Conservation (phyloP, 352 stramenopile species). For the Globisporangium recalcitrans region DNA sequence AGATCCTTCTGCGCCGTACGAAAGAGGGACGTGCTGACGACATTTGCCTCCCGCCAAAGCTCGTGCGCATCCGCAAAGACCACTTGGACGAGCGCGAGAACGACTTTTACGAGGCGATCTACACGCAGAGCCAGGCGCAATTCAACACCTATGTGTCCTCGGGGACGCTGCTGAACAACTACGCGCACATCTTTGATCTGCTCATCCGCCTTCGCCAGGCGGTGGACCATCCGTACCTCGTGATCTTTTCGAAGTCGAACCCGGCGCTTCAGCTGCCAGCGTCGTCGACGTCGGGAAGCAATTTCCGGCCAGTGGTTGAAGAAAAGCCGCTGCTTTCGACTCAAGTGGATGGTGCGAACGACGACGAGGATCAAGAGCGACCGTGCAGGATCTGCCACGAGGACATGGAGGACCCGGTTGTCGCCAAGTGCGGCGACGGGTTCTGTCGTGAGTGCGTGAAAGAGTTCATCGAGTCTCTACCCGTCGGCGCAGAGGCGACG, state of each 20-base stretch:
- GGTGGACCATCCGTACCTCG: slow-evolving; percentile 98
- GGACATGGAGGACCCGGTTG: slow-evolving; percentile 84
- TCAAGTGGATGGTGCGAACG: slow-evolving; percentile 15
- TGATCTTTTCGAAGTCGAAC: slow-evolving; percentile 88
- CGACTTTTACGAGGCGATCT: slow-evolving; percentile 99
- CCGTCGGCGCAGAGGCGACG: slow-evolving; percentile 40
- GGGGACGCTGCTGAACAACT: slow-evolving; percentile 99
- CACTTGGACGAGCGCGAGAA: slow-evolving; percentile 89
- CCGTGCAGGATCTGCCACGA: slow-evolving; percentile 93
- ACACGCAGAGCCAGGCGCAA: slow-evolving; percentile 95
- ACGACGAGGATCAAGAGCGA: slow-evolving; percentile 20
- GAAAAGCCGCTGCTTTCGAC: slow-evolving; percentile 51
- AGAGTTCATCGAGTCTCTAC: slow-evolving; percentile 75
- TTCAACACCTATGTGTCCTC: slow-evolving; percentile 98
- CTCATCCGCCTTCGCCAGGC: slow-evolving; percentile 97
- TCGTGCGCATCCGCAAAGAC: slow-evolving; percentile 86
- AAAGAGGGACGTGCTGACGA: slow-evolving; percentile 97
- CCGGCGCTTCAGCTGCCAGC: slow-evolving; percentile 64
- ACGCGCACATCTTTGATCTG: slow-evolving; percentile 98
- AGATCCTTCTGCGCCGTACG: slow-evolving; percentile 96
- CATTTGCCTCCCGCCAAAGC: slow-evolving; percentile 86
- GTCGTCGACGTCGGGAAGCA: slow-evolving; percentile 13
- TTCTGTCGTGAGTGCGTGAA: slow-evolving; percentile 91
- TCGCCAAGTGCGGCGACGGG: slow-evolving; percentile 83
- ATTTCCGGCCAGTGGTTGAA: slow-evolving; percentile 43